Base-by-base conservation (phyloP, 2,329 filamentous ascomycete genomes). In the Talaromyces sp. region DNA sequence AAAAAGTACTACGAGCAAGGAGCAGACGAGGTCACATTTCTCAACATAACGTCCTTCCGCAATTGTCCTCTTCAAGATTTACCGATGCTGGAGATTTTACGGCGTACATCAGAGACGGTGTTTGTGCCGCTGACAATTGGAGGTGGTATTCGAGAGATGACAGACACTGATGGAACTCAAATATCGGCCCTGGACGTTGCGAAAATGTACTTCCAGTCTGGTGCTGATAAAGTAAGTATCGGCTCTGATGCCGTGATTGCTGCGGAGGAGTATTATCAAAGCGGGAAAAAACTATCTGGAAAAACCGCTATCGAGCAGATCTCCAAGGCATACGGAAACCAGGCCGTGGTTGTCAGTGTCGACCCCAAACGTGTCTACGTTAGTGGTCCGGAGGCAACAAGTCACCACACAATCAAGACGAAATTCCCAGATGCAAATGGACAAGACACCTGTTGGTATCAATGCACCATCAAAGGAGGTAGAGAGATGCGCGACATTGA, bases 41-140 rank as follows among this genome's bases (percentile, higher is more conserved):
- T 99, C 70, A 99, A 99, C 84, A 99, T 99, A 75, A 99, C 94
- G 1, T 95, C 91, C 22, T 99, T 99, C 86, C 89, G 95, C 68
- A 95, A 98, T 81, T 96, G 93, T 70, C 95, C 95, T 7, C 80
- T 98, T 13, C 91, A 89, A 69, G 95, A 99, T 80, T 83, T 93
- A 3, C 95, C 95, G 7, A 99, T 99, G 95, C 88, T 99, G 61
- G 94, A 99, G 80, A 89, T 99, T 63, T 83, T 99, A 58, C 88
- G 93, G 58, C 87, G 88, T 69, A 92, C 94, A 0, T 95, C 93
- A 10, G 87, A 92, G 75, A 94, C 92, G 0, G 94, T 98, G 51
- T 99, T 99, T 75, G 95, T 99, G 2, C 95, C 95, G 2, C 83
- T 99, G 68, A 99, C 95, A 11, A 91, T 99, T 68, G 95, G 96